Conservation (phyloP, 257 asterid genomes). For the Solanum chmielewskii region DNA sequence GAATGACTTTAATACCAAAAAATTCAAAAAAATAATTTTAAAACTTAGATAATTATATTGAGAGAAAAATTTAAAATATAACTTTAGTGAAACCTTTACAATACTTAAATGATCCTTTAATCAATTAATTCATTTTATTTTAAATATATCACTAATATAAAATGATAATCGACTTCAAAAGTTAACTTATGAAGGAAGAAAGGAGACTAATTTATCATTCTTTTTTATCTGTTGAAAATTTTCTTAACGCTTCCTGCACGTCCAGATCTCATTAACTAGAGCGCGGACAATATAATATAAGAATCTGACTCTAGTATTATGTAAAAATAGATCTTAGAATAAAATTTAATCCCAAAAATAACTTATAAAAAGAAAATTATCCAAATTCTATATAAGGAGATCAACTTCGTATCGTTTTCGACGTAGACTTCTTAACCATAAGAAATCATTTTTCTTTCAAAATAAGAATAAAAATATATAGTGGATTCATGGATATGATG, state of each 20-base stretch:
- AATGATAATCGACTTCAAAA: too few relatives aligned
- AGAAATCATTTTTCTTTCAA: background rate
- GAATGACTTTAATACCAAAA: background rate
- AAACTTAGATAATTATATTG: too few relatives aligned
- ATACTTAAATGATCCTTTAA: background rate
- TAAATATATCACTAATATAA: background rate
- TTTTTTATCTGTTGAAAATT: rapidly evolving
- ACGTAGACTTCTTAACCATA: background rate
- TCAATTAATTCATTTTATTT: background rate
- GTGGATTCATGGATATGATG: background rate
- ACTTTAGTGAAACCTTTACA: background rate
- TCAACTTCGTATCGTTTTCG: background rate
- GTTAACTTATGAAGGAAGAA: too few relatives aligned
- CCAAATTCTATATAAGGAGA: too few relatives aligned
- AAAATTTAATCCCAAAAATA: rapidly evolving
- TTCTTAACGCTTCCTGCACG: too few relatives aligned
- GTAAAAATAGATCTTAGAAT: too few relatives aligned
- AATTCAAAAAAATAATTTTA: too few relatives aligned
- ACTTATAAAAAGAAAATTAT: too few relatives aligned
- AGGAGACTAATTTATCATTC: too few relatives aligned
- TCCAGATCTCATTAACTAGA: too few relatives aligned
- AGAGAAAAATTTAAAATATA: background rate
- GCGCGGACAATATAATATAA: too few relatives aligned
- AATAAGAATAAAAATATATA: background rate
- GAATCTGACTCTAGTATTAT: too few relatives aligned